These are phyloP conservation scores for Pistacia atlantica DNA, from an alignment of 345 rosid species.

Conservation along the genomic window DNA sequence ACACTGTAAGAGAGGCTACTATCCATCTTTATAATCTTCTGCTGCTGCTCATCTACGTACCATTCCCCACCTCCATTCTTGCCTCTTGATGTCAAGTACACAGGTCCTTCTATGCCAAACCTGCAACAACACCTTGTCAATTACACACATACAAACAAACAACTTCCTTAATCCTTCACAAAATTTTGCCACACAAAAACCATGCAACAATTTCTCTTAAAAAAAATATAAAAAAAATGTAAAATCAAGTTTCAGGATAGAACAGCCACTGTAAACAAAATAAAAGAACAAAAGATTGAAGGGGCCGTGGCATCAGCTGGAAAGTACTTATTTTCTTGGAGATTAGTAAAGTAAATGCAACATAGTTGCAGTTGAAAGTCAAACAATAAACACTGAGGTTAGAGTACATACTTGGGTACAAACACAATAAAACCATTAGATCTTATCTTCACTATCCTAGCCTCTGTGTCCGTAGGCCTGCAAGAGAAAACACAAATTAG, in stretches of 20 bases:
- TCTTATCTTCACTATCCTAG: slow-evolving; percentile 91
- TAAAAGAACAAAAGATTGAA: not conserved
- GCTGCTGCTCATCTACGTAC: slow-evolving; percentile 92
- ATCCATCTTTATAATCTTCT: slow-evolving; percentile 89
- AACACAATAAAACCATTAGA: slow-evolving; percentile 95
- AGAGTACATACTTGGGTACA: slow-evolving; percentile 76
- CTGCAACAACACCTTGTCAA: slow-evolving; percentile 36
- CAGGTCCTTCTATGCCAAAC: slow-evolving; percentile 96
- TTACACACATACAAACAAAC: not conserved
- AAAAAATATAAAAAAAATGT: not conserved
- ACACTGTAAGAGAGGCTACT: slow-evolving; percentile 65
- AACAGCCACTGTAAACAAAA: not conserved
- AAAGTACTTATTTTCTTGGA: not conserved
- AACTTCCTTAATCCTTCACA: not conserved
- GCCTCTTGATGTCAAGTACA: slow-evolving; percentile 61
- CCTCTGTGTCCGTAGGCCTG: slow-evolving; percentile 94
- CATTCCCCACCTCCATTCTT: slow-evolving; percentile 88
- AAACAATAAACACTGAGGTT: not conserved
- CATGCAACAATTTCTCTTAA: not conserved
- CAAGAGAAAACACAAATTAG: slow-evolving; percentile 31
- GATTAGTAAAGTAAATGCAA: not conserved
- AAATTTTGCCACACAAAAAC: not conserved
- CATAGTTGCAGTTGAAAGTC: not conserved
- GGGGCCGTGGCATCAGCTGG: not conserved
- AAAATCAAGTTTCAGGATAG: not conserved